A percentile compares a stretch with the other conserved stretches of the same genome.
phyloP scores from a whole-genome alignment of 495 filamentous ascomycete genomes.

The Niebla homalea region DNA sequence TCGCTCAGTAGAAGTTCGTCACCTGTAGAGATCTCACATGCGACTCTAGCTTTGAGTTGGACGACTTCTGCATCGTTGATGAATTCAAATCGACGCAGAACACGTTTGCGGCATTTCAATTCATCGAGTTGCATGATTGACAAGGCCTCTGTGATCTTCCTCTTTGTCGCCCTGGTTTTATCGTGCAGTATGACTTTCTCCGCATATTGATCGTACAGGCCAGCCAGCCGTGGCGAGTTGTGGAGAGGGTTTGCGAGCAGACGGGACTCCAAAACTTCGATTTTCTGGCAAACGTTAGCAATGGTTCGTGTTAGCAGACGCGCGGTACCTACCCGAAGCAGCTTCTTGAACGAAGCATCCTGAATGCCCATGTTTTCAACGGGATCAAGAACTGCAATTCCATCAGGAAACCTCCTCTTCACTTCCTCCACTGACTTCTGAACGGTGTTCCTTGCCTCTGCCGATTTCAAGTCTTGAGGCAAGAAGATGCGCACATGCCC shows the following conservation, averaged over 20 bases:
- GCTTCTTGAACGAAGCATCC: conserved; percentile 84
- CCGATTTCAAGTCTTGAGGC: conserved; percentile 53
- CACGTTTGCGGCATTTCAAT: conserved; percentile 86
- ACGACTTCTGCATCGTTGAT: conserved; percentile 92
- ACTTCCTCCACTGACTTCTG: conserved; percentile 62
- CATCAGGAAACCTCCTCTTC: conserved; percentile 79
- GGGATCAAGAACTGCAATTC: conserved; percentile 74
- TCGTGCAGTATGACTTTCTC: conserved; percentile 60
- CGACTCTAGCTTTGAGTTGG: conserved; percentile 86
- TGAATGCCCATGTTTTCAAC: conserved; percentile 89
- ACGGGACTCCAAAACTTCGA: conserved; percentile 88
- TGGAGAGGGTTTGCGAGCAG: conserved; percentile 81
- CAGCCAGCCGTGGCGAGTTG: conserved; percentile 66
- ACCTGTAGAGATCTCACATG: conserved; percentile 90
- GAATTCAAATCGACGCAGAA: conserved; percentile 90
- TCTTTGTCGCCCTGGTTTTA: conserved; percentile 76
- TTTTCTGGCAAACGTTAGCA: conserved; percentile 45
- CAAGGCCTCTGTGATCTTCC: conserved; percentile 68
- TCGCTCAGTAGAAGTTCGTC: conserved; percentile 88
- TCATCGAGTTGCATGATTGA: conserved; percentile 87
- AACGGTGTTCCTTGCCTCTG: conserved; percentile 48
- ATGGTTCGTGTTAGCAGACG: background rate
- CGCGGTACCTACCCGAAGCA: conserved; percentile 51
- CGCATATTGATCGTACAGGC: conserved; percentile 72
- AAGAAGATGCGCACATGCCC: conserved; percentile 66